Conservation (phyloP, 1,139 yeast genomes). For the Suhomyces yuchorum region DNA sequence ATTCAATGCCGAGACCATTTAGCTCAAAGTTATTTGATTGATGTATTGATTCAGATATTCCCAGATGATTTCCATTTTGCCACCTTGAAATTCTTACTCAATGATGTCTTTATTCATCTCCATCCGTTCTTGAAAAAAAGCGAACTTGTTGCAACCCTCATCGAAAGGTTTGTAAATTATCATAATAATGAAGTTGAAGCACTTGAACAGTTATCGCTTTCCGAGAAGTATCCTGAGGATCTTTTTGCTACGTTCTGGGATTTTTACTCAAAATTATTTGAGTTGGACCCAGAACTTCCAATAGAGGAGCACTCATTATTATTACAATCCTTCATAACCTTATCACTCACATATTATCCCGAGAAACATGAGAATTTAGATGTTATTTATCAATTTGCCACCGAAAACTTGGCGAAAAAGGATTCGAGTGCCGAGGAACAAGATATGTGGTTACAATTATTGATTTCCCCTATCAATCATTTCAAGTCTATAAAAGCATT, state of each 20-base stretch:
- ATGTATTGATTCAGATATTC: constrained; percentile 89
- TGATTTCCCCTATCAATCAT: constrained; percentile 59
- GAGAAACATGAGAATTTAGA: constrained; percentile 62
- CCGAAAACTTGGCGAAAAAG: constrained; percentile 30
- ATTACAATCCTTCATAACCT: constrained; percentile 62
- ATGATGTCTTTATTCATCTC: constrained; percentile 61
- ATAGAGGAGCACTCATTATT: constrained; percentile 65
- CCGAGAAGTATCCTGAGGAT: constrained; percentile 17
- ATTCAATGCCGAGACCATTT: constrained; percentile 89
- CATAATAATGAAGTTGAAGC: constrained; percentile 38
- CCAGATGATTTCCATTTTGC: constrained; percentile 89
- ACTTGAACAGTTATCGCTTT: constrained; percentile 12
- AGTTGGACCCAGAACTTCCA: constrained; percentile 64
- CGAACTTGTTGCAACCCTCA: constrained; percentile 66
- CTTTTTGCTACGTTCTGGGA: constrained; percentile 66
- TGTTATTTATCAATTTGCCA: constrained; percentile 59
- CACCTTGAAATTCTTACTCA: constrained; percentile 68
- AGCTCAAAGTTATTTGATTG: constrained; percentile 89
- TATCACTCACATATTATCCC: constrained; percentile 71
- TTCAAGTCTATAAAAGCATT: constrained; percentile 33
- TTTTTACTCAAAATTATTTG: constrained; percentile 57
- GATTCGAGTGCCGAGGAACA: constrained; percentile 25
- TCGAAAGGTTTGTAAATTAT: constrained; percentile 72
- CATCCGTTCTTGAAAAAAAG: constrained; percentile 71
- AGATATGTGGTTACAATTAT: constrained; percentile 53